A percentile compares a stretch with the other conserved stretches of the same genome.
phyloP scores from a whole-genome alignment of 139 green algal genomes.

The Picochlorum sp. region DNA sequence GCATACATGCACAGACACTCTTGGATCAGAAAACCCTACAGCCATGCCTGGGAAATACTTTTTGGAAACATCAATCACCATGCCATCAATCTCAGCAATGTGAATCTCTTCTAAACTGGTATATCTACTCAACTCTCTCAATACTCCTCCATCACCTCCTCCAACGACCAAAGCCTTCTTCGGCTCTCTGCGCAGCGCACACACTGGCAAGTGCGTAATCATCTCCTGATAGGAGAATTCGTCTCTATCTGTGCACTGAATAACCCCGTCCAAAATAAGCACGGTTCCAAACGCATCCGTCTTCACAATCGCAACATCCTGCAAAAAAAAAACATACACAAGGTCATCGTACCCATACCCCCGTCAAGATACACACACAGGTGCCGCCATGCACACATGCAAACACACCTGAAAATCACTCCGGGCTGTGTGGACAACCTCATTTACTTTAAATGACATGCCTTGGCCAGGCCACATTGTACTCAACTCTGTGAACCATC shows the following conservation, averaged over 20 bases:
- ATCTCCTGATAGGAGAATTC: slow-evolving; percentile 98
- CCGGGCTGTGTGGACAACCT: slow-evolving; percentile 73
- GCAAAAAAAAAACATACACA: slow-evolving; percentile 2
- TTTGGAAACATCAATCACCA: slow-evolving; percentile 80
- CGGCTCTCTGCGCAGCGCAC: slow-evolving; percentile 39
- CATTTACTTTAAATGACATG: slow-evolving; percentile 78
- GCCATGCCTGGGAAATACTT: slow-evolving; percentile 85
- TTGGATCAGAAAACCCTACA: slow-evolving; percentile 80
- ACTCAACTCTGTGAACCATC: slow-evolving; percentile 88
- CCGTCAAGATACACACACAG: neutral
- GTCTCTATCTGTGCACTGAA: slow-evolving; percentile 92
- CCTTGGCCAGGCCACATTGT: slow-evolving; percentile 90
- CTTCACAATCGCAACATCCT: slow-evolving; percentile 81
- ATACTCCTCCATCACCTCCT: slow-evolving; percentile 93
- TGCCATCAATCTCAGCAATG: slow-evolving; percentile 94
- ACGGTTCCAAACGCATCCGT: slow-evolving; percentile 82
- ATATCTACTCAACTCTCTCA: slow-evolving; percentile 83
- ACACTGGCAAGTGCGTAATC: slow-evolving; percentile 92
- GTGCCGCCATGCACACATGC: neutral
- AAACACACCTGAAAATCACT: slow-evolving; percentile 85
- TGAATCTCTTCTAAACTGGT: slow-evolving; percentile 76
- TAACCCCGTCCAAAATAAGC: slow-evolving; percentile 92
- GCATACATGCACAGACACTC: slow-evolving; percentile 76
- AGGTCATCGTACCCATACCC: neutral
- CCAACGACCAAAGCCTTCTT: slow-evolving; percentile 88